Evolutionary conservation across 108 stramenopile species (phyloP).

Genomic region (Skeletonema grethae): DNA sequence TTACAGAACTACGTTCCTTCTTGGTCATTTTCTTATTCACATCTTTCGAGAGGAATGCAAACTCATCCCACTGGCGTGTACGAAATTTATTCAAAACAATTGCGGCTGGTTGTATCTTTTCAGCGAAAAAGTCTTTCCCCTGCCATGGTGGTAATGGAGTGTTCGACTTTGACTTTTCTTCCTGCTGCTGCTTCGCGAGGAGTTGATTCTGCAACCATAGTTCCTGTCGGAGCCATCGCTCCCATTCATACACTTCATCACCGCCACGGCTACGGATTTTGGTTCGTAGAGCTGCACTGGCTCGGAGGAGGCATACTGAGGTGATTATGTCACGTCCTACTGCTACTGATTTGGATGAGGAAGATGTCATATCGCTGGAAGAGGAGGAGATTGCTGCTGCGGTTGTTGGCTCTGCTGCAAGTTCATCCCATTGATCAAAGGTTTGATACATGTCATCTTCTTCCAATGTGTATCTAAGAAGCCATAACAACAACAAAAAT

Average conservation of each 20-base stretch:
- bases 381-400: neutral
- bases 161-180: neutral
- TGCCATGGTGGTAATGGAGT: constrained; percentile 24
- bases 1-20: constrained; percentile 20
- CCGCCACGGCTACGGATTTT: constrained; percentile 53
- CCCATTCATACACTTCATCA: constrained; percentile 51
- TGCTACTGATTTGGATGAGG: constrained; percentile 12
- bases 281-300: constrained; percentile 43
- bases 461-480: constrained; percentile 44
- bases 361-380: neutral
- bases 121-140: constrained; percentile 50
- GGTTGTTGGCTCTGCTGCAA: constrained; percentile 34
- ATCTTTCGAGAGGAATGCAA: constrained; percentile 27
- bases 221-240: constrained; percentile 51
- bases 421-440: constrained; percentile 57
- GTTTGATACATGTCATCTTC: constrained; percentile 61
- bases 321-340: constrained; percentile 45
- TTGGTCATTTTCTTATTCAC: constrained; percentile 19
- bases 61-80: constrained; percentile 37
- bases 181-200: neutral
- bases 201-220: constrained; percentile 20
- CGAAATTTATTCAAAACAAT: constrained; percentile 41
- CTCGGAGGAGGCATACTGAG: constrained; percentile 51
- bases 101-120: constrained; percentile 48
- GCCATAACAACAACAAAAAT: neutral